Percentiles rank a stretch among this genome's conserved stretches.
These are phyloP conservation scores for Claviceps paspali DNA, from an alignment of 2,329 filamentous ascomycete genomes.

Conservation along the genomic window DNA sequence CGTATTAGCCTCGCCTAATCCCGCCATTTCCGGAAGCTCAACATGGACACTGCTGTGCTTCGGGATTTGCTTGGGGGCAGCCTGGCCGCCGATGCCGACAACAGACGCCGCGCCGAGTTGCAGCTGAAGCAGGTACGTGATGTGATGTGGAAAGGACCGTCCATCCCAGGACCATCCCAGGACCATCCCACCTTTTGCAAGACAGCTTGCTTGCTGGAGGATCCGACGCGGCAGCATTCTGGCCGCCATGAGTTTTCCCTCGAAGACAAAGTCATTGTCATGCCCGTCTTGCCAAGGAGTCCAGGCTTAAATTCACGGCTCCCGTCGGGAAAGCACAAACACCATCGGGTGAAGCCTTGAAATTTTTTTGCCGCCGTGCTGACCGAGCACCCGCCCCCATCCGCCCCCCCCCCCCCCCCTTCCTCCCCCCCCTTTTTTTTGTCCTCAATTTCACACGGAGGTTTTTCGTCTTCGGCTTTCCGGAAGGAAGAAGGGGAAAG, in stretches of 20 bases:
- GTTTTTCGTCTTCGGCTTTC: no score
- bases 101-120: slow-evolving; percentile 60
- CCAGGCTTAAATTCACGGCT: not conserved
- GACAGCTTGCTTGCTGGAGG: not conserved
- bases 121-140: slow-evolving; percentile 63
- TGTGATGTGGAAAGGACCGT: not conserved
- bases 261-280: not conserved
- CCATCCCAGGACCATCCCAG: not conserved
- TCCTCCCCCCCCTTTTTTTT: no score
- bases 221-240: not conserved
- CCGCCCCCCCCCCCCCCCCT: no score
- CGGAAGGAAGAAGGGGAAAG: no score
- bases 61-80: slow-evolving; percentile 65
- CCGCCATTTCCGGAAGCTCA: slow-evolving; percentile 3
- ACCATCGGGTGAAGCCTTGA: no score
- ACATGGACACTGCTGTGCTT: slow-evolving; percentile 61
- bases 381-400: no score
- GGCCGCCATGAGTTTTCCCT: not conserved
- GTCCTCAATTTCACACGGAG: no score
- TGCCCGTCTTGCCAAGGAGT: not conserved
- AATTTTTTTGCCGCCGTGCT: no score
- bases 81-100: slow-evolving; percentile 58
- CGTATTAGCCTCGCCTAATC: not conserved
- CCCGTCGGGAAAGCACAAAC: no score
- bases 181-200: not conserved